These are phyloP conservation scores for Phlegmacium glaucopus DNA, from an alignment of 768 basidiomycete genomes.

Conservation along the genomic window DNA sequence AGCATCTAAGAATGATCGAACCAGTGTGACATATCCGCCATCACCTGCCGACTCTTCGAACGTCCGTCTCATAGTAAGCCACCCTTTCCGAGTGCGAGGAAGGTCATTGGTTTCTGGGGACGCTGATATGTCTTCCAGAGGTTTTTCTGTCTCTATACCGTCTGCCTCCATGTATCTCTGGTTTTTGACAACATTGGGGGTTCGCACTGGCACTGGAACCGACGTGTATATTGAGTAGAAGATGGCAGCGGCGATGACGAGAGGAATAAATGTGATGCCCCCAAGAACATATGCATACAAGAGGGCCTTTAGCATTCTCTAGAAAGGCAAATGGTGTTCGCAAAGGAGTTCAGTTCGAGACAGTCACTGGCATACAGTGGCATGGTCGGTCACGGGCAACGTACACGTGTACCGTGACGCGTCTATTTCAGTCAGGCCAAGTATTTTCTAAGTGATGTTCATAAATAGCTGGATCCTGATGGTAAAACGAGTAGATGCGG, in stretches of 20 bases:
- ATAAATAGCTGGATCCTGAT: no score
- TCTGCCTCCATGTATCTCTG: constrained; percentile 27
- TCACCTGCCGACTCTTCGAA: constrained; percentile 66
- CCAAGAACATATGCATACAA: constrained; percentile 87
- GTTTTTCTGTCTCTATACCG: constrained; percentile 25
- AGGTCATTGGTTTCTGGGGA: constrained; percentile 45
- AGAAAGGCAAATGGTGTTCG: not conserved
- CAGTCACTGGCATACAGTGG: no score
- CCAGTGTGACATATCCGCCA: constrained; percentile 72
- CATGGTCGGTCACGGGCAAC: no score
- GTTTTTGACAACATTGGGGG: constrained; percentile 40
- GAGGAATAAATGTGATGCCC: constrained; percentile 86
- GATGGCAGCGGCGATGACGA: constrained; percentile 56
- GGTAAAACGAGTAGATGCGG: no score
- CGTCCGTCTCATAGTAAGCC: constrained; percentile 80
- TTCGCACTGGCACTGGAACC: constrained; percentile 59
- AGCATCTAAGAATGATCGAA: constrained; percentile 76
- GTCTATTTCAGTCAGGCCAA: no score
- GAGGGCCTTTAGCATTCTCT: constrained; percentile 66
- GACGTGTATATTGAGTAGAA: constrained; percentile 79
- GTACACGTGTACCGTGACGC: no score
- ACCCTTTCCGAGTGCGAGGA: constrained; percentile 69
- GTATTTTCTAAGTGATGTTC: no score
- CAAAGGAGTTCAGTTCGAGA: not conserved
- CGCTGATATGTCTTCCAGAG: constrained; percentile 25